Conservation (phyloP, 2,329 filamentous ascomycete genomes). For the Fusarium nisikadoi region DNA sequence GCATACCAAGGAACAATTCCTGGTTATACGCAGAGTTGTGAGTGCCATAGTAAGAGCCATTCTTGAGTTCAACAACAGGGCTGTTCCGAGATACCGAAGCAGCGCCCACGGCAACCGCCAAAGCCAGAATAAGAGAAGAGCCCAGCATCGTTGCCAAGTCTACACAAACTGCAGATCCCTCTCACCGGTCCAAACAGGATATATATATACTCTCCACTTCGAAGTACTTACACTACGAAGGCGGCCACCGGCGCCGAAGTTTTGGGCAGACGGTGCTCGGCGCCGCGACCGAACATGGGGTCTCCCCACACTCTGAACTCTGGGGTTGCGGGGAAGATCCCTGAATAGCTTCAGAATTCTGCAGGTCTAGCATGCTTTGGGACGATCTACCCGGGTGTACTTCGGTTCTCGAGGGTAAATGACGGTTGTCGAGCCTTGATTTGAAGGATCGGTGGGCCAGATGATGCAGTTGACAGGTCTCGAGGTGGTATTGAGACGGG, state of each 20-base stretch:
- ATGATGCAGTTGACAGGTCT: background rate
- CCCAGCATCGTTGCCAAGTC: slow-evolving; percentile 4
- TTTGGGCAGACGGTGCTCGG: slow-evolving; percentile 1
- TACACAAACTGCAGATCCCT: background rate
- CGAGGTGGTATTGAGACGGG: background rate
- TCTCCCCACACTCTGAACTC: slow-evolving; percentile 14
- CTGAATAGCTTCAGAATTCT: background rate
- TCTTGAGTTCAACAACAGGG: slow-evolving; percentile 11
- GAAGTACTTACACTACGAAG: background rate
- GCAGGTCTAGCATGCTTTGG: background rate
- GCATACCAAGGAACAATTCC: slow-evolving; percentile 28
- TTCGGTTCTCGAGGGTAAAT: background rate
- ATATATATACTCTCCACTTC: slow-evolving; percentile 7
- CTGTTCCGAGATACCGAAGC: background rate
- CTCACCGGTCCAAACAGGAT: rapidly evolving
- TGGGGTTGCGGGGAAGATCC: slow-evolving; percentile 18
- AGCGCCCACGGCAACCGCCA: background rate
- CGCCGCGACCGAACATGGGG: slow-evolving; percentile 18
- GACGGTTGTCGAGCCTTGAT: background rate
- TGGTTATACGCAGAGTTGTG: slow-evolving; percentile 20
- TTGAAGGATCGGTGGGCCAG: background rate
- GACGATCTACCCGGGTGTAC: background rate
- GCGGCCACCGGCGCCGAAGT: slow-evolving; percentile 19
- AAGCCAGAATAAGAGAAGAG: background rate
- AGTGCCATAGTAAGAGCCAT: slow-evolving; percentile 29